Evolutionary conservation across 2,329 filamentous ascomycete genomes (phyloP).

Genomic region (Ophidiomyces ophidiicola): DNA sequence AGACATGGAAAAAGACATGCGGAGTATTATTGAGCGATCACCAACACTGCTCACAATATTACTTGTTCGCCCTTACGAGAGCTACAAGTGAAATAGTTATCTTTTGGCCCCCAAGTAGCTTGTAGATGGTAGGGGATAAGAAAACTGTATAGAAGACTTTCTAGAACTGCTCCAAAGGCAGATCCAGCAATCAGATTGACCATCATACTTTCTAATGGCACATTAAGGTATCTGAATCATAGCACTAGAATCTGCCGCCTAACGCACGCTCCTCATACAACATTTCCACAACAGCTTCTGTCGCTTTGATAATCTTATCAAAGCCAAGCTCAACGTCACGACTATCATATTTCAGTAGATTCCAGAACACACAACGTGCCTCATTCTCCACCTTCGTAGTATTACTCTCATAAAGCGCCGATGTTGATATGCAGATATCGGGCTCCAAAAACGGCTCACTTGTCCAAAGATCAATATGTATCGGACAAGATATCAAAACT

Average conservation of each 20-base stretch:
- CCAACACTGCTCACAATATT: too few species aligned
- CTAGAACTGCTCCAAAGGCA: too few species aligned
- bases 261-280: conserved; percentile 21
- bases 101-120: too few species aligned
- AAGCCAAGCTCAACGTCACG: conserved; percentile 18
- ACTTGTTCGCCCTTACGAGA: too few species aligned
- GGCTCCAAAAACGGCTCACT: conserved; percentile 30
- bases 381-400: conserved; percentile 27
- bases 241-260: too few species aligned
- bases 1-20: conserved; percentile 5
- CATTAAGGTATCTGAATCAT: too few species aligned
- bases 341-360: conserved; percentile 22
- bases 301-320: conserved; percentile 25
- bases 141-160: too few species aligned
- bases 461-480: conserved; percentile 31
- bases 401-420: neutral
- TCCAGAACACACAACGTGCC: conserved; percentile 28
- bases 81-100: too few species aligned
- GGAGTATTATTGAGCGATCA: too few species aligned
- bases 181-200: too few species aligned
- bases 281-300: conserved; percentile 25
- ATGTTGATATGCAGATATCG: conserved; percentile 24
- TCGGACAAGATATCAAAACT: conserved; percentile 26
- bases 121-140: too few species aligned
- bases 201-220: too few species aligned